These are phyloP conservation scores for Cladosporium colombiae DNA, from an alignment of 2,329 filamentous ascomycete genomes.

Conservation along the genomic window DNA sequence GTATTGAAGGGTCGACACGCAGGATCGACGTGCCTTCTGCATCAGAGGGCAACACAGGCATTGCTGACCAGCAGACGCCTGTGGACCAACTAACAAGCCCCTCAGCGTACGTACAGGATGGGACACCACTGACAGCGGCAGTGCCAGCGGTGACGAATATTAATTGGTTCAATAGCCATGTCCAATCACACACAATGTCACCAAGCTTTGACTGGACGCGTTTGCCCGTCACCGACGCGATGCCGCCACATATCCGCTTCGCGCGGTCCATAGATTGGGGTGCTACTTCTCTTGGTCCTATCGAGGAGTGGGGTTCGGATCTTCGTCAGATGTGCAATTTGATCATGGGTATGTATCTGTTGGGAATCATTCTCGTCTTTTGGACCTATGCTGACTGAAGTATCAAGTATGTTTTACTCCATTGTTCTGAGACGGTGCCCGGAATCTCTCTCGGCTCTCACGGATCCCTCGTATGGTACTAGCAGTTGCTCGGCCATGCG, in stretches of 20 bases:
- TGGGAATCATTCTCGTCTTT: neutral
- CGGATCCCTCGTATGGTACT: neutral
- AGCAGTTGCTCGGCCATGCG: neutral
- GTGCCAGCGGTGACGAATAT: conserved; percentile 29
- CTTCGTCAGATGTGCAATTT: conserved; percentile 77
- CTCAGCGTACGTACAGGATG: conserved; percentile 8
- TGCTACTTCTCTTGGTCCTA: conserved; percentile 70
- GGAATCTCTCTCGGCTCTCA: neutral
- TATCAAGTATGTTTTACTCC: neutral
- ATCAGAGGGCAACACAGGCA: neutral
- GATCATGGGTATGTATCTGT: conserved; percentile 57
- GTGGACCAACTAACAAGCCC: conserved; percentile 1
- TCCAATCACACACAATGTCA: conserved; percentile 23
- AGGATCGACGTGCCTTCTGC: neutral
- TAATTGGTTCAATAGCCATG: conserved; percentile 35
- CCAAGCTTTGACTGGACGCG: conserved; percentile 75
- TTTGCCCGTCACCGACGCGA: conserved; percentile 61
- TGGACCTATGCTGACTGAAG: neutral
- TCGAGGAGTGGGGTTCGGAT: conserved; percentile 70
- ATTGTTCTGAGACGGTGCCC: neutral
- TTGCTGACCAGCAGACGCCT: neutral
- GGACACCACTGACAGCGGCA: neutral
- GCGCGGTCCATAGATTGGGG: conserved; percentile 73
- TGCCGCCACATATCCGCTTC: conserved; percentile 72
- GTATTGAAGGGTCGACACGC: neutral